phyloP scores from a whole-genome alignment of 2,329 filamentous ascomycete genomes.

The Monilinia vaccinii-corymbosi region DNA sequence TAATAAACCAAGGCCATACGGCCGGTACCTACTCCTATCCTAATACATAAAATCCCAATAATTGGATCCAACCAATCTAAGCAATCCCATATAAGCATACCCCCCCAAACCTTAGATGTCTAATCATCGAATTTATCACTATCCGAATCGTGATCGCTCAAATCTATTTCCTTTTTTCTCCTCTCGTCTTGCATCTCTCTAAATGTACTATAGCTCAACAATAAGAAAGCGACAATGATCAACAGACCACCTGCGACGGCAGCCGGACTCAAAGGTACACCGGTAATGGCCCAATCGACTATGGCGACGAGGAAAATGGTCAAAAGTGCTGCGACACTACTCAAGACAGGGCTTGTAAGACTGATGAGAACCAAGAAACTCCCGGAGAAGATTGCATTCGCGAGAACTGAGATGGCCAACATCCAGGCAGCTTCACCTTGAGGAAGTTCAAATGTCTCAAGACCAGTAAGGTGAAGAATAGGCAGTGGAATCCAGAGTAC shows the following conservation, averaged over 20 bases:
- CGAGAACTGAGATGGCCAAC: constrained; percentile 68
- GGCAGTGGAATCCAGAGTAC: constrained; percentile 92
- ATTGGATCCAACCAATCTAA: neutral
- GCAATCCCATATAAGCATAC: neutral
- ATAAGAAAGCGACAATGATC: constrained; percentile 80
- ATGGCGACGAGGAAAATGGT: constrained; percentile 96
- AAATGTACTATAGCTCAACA: constrained; percentile 87
- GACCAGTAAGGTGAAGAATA: constrained; percentile 65
- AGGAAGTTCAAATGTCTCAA: constrained; percentile 78
- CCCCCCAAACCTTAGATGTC: neutral
- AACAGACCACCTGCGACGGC: constrained; percentile 75
- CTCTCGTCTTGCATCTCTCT: constrained; percentile 84
- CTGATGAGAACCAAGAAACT: constrained; percentile 89
- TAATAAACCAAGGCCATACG: neutral
- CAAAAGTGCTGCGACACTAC: constrained; percentile 82
- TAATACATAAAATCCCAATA: neutral
- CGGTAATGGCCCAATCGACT: constrained; percentile 79
- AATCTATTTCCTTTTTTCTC: constrained; percentile 42
- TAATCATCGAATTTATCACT: constrained; percentile 34
- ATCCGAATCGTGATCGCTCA: constrained; percentile 34
- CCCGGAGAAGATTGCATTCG: constrained; percentile 88
- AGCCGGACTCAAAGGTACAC: constrained; percentile 62
- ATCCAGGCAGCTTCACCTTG: constrained; percentile 69
- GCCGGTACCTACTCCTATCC: neutral
- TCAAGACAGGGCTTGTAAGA: constrained; percentile 84